Percentiles rank a stretch among this genome's conserved stretches.
These are phyloP conservation scores for Fusarium devonianum DNA, from an alignment of 2,329 filamentous ascomycete species.

Conservation along the genomic window DNA sequence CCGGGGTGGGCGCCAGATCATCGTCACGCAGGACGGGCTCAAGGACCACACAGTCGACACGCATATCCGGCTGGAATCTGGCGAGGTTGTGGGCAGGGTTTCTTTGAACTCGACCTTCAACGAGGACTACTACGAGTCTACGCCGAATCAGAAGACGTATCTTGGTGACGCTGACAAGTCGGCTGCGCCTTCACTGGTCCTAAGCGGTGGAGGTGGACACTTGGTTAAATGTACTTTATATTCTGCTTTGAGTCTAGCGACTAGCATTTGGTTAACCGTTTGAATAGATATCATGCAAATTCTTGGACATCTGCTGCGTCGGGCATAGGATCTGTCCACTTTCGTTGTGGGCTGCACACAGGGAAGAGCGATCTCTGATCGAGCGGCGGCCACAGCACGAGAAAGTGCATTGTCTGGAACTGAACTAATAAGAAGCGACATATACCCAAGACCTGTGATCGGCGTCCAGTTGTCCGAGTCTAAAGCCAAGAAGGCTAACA, in stretches of 20 bases:
- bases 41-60: slow-evolving; percentile 56
- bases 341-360: no score
- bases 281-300: no score
- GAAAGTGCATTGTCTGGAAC: no score
- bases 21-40: slow-evolving; percentile 54
- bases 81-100: slow-evolving; percentile 58
- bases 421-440: no score
- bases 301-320: no score
- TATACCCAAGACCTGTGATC: no score
- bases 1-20: slow-evolving; percentile 66
- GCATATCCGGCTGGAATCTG: slow-evolving; percentile 68
- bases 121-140: slow-evolving; percentile 58
- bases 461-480: no score
- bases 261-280: neutral
- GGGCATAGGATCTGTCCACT: no score
- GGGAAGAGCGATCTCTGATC: no score
- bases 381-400: no score
- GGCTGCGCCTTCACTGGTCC: neutral
- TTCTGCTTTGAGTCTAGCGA: neutral
- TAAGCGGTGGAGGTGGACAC: neutral
- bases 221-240: neutral
- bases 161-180: slow-evolving; percentile 1
- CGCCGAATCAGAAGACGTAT: slow-evolving; percentile 48
- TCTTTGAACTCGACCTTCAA: slow-evolving; percentile 68
- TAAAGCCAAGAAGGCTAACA: no score